Percentiles rank a stretch among this genome's conserved stretches.
phyloP scores from a whole-genome alignment of 2,329 filamentous ascomycete genomes.

The Aspergillus ochraceoroseus region DNA sequence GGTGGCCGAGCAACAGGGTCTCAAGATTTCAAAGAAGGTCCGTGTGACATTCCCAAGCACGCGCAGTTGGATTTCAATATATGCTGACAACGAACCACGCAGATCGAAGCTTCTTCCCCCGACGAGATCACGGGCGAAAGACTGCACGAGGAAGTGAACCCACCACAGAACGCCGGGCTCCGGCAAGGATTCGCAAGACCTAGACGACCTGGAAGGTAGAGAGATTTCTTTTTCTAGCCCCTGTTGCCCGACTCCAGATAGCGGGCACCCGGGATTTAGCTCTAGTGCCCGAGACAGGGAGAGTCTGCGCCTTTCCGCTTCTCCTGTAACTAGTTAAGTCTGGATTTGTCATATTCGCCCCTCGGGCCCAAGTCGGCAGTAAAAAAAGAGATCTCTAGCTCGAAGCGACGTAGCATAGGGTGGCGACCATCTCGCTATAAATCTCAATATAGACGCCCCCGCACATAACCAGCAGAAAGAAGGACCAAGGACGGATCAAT shows the following conservation, averaged over 20 bases:
- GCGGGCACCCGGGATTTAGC: too few species aligned
- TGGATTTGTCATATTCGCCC: constrained; percentile 4
- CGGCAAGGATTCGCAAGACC: constrained; percentile 58
- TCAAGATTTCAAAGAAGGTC: constrained; percentile 56
- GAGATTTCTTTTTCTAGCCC: constrained; percentile 12
- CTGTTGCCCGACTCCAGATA: too few species aligned
- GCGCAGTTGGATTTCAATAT: constrained; percentile 6
- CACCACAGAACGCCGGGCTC: constrained; percentile 44
- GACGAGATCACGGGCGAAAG: constrained; percentile 53
- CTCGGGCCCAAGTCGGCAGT: neutral
- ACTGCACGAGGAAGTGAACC: constrained; percentile 52
- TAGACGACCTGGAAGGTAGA: constrained; percentile 55
- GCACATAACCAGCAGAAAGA: constrained; percentile 10
- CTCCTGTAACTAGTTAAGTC: neutral
- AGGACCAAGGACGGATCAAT: constrained; percentile 27
- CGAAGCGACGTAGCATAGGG: constrained; percentile 7
- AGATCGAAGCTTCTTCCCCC: constrained; percentile 57
- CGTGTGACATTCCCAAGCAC: constrained; percentile 12
- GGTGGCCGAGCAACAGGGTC: constrained; percentile 52
- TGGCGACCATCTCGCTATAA: constrained; percentile 1
- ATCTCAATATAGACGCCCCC: constrained; percentile 6
- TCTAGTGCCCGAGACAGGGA: neutral
- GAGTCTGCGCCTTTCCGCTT: neutral
- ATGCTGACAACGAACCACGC: constrained; percentile 21
- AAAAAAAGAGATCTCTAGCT: too few species aligned